These are phyloP conservation scores for Adansonia rubrostipa DNA, from an alignment of 441 rosid genomes.

Conservation along the genomic window DNA sequence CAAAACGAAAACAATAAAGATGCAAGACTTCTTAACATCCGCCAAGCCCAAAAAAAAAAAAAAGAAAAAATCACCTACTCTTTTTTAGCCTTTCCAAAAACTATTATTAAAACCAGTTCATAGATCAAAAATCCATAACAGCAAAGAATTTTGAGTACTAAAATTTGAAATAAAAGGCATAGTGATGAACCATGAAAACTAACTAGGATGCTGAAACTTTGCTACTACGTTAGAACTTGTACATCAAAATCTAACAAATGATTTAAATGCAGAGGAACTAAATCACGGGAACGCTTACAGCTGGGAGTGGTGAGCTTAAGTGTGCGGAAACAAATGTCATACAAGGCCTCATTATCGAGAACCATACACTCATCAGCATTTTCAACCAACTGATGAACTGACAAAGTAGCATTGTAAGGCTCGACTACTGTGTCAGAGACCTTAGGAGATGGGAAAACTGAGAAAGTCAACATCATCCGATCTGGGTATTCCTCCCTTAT, in stretches of 20 bases:
- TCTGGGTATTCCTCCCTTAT: slow-evolving; percentile 71
- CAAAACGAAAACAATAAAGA: background rate
- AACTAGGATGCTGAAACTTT: background rate
- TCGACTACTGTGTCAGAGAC: slow-evolving; percentile 71
- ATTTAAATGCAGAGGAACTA: background rate
- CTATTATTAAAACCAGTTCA: background rate
- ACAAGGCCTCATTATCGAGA: slow-evolving; percentile 66
- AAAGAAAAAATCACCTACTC: background rate
- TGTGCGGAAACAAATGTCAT: slow-evolving; percentile 66
- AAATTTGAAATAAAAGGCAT: background rate
- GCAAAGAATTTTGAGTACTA: background rate
- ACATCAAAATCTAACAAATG: background rate
- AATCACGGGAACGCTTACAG: slow-evolving; percentile 44
- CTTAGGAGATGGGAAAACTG: slow-evolving; percentile 67
- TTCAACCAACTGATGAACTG: slow-evolving; percentile 68
- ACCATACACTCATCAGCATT: slow-evolving; percentile 72
- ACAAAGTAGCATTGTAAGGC: slow-evolving; percentile 67
- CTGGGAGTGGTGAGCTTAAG: slow-evolving; percentile 71
- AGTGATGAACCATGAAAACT: background rate
- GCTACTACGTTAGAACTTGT: background rate
- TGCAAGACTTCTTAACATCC: background rate
- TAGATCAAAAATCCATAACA: background rate
- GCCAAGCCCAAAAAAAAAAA: background rate
- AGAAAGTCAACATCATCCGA: slow-evolving; percentile 72
- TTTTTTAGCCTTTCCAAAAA: background rate